Evolutionary conservation across 345 rosid species (phyloP).

Genomic region (Ceriops zippeliana): DNA sequence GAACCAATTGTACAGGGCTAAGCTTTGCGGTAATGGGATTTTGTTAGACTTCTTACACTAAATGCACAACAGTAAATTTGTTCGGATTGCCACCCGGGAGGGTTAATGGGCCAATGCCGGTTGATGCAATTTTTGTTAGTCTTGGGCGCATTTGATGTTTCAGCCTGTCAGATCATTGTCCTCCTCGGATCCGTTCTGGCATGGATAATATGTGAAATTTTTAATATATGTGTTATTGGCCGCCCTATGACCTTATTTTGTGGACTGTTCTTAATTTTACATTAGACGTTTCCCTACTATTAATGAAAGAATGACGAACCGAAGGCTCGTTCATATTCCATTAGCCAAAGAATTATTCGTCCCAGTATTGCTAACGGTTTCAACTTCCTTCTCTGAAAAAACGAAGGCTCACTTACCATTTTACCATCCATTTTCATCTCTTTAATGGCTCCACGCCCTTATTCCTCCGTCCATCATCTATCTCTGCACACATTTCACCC

Average conservation of each 20-base stretch:
- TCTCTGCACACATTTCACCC: too few relatives aligned
- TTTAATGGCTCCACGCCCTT: too few relatives aligned
- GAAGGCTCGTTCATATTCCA: too few relatives aligned
- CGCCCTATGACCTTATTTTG: not conserved
- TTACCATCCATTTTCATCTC: too few relatives aligned
- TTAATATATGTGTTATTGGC: not conserved
- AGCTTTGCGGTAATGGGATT: not conserved
- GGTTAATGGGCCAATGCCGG: not conserved
- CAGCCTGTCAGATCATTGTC: not conserved
- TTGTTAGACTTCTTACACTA: not conserved
- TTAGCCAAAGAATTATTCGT: too few relatives aligned
- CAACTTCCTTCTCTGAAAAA: too few relatives aligned
- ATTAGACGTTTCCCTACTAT: too few relatives aligned
- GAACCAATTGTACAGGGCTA: conserved; percentile 10
- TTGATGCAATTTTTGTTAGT: not conserved
- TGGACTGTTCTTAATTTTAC: too few relatives aligned
- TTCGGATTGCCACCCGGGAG: not conserved
- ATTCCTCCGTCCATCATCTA: too few relatives aligned
- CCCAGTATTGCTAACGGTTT: too few relatives aligned
- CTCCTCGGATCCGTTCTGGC: not conserved
- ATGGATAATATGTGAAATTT: not conserved
- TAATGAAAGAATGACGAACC: too few relatives aligned
- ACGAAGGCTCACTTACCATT: too few relatives aligned
- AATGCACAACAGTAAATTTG: not conserved
- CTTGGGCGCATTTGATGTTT: not conserved